Conservation (phyloP, 169 alveolate genomes). For the Plasmodium sp. region DNA sequence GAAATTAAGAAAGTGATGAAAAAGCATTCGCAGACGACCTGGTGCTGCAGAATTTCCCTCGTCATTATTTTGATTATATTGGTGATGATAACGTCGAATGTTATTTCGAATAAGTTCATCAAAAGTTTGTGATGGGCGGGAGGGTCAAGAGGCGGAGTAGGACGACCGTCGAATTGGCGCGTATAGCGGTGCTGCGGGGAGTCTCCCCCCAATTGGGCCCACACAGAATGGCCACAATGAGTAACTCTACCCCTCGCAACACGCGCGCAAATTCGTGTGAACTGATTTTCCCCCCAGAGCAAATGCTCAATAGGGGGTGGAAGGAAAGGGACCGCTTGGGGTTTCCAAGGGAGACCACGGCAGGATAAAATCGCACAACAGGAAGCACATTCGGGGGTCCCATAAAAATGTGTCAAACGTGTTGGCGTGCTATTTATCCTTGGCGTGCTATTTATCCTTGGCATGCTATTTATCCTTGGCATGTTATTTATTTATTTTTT, state of each 20-base stretch:
- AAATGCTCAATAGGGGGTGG: background rate
- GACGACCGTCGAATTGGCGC: background rate
- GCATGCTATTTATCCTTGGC: background rate
- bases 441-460: background rate
- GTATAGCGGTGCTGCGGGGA: no score
- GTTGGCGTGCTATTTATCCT: background rate
- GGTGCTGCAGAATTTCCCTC: slow-evolving; percentile 63
- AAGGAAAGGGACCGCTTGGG: background rate
- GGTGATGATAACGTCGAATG: slow-evolving; percentile 15
- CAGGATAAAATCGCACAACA: background rate
- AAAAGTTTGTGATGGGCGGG: slow-evolving; percentile 1
- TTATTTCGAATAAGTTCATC: slow-evolving; percentile 33
- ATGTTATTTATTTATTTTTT: background rate
- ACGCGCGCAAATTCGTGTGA: background rate
- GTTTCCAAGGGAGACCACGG: background rate
- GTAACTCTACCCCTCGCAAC: background rate
- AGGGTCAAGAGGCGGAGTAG: background rate
- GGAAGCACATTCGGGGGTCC: background rate
- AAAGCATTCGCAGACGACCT: slow-evolving; percentile 50
- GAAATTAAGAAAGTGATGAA: slow-evolving; percentile 60
- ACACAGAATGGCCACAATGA: background rate
- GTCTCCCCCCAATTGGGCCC: background rate
- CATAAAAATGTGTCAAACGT: background rate
- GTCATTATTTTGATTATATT: slow-evolving; percentile 21
- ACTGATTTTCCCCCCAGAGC: background rate